Evolutionary conservation across 176 grass and related monocot genomes (phyloP), one percentile per base, ranked within the genome.

Genomic region (Triticum aestivum): DNA sequence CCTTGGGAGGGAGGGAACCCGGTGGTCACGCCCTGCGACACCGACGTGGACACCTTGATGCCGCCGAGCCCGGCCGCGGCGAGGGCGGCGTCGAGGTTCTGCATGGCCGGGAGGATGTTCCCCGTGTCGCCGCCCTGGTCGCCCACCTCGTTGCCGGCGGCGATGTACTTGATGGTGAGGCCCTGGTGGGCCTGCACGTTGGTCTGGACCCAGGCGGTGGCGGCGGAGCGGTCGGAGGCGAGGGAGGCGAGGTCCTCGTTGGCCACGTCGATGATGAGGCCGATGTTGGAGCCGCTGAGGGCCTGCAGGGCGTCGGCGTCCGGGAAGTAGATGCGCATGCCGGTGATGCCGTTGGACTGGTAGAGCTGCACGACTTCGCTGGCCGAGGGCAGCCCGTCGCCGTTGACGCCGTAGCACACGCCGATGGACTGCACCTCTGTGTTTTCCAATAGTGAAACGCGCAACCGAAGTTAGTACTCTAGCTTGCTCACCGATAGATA

Each of bases 71-170:
- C 71, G 0, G 23, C 71, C 0, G 41, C 71, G 12, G 71, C 1
- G 5, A 74, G 71, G 1, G 71, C 71, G 41, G 11, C 12, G 71
- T 74, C 26, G 71, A 74, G 23, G 71, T 74, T 74, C 71, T 74
- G 44, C 71, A 74, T 74, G 38, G 71, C 71, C 5, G 71, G 71
- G 41, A 74, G 71, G 75, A 95, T 88, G 70, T 42, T 67, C 33
- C 3, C 2, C 8, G 68, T 45, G 37, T 82, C 84, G 2, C 77
- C 34, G 41, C 80, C 54, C 7, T 58, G 54, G 18, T 58, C 84
- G 15, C 58, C 10, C 11, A 91, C 89, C 91, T 93, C 94, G 56
- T 95, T 95, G 49, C 91, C 91, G 18, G 89, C 91, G 17, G 79
- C 65, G 78, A 95, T 87, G 62, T 93, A 95, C 29, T 59, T 59